Evolutionary conservation across 2,329 filamentous ascomycete genomes (phyloP), one percentile per base, ranked within the genome.

Genomic region (Penicillium decumbens): DNA sequence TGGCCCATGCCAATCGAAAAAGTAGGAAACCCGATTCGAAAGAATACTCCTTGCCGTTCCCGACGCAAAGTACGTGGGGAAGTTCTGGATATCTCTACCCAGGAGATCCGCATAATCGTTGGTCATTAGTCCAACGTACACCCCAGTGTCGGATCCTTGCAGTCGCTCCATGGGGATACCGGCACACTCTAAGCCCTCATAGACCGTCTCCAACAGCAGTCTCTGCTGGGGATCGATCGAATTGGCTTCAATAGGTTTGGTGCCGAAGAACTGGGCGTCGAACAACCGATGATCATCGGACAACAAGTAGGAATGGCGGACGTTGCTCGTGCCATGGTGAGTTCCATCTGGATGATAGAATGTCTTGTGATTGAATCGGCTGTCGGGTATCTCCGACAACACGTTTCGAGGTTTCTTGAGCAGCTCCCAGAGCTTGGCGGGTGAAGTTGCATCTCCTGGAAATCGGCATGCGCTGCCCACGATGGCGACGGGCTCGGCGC

Each of bases 11-110:
- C 60, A 62, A 29, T 66, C 60, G n/a, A 65, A 66, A 43, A 64
- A 72, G 56, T 72, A 71, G 1, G 68, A 71, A 5, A 72, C 48
- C 1, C 71, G 65, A 24, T 73, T 74, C 1, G 72, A 66, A 3
- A 74, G 51, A 9, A 75, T 72, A 25, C 65, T 67, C 13, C 64
- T 54, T 2, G 67, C 62, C 33, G 60, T 69, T n/a, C 69, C 66
- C 1, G 65, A 67, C n/a, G 61, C 57, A 10, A 56, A 56, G 33
- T 63, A 63, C 6, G 54, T 58, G 0, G 60, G 58, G 6, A 63
- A 50, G 12, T 49, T 56, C 24, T 63, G 57, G 15, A 57, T 51
- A 45, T 64, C 60, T 8, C 53, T 48, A 9, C 55, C 54, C 12
- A 59, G 28, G 10, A 65, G 41, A 24, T 61, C 60, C 13, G 52